Conservation (phyloP, 2,329 filamentous ascomycete genomes). For the Phoma sp. region DNA sequence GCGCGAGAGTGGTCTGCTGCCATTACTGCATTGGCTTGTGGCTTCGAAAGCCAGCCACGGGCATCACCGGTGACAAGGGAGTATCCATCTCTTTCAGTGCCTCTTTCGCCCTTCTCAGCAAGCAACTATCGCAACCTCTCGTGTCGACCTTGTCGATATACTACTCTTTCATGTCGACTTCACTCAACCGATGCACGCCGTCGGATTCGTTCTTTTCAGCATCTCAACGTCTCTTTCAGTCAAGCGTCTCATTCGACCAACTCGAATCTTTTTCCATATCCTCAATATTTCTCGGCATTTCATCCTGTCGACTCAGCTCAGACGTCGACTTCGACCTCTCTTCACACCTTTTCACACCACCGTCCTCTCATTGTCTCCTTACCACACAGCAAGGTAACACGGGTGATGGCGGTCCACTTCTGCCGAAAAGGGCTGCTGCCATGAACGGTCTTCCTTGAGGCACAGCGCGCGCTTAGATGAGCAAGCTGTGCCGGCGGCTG, state of each 20-base stretch:
- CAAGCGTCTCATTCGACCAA: too few relatives aligned
- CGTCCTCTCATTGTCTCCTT: conserved; percentile 7
- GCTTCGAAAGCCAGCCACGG: neutral
- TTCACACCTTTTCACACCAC: neutral
- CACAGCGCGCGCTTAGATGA: conserved; percentile 15
- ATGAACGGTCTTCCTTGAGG: conserved; percentile 15
- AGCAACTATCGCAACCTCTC: too few relatives aligned
- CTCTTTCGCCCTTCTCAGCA: too few relatives aligned
- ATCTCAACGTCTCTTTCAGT: neutral
- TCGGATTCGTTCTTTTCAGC: neutral
- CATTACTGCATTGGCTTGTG: too few relatives aligned
- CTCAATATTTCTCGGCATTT: neutral
- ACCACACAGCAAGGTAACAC: conserved; percentile 12
- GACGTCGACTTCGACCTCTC: neutral
- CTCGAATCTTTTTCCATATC: neutral
- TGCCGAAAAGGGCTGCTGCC: conserved; percentile 12
- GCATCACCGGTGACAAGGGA: neutral
- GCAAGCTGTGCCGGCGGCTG: conserved; percentile 17
- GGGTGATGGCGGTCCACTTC: conserved; percentile 8
- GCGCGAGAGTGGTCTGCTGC: too few relatives aligned
- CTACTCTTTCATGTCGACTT: neutral
- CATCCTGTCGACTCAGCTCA: neutral
- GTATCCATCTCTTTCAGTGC: neutral
- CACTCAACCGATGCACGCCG: neutral
- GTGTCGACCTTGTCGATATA: neutral